phyloP scores from a whole-genome alignment of 306 rosid species.

The Carpinus viminea region DNA sequence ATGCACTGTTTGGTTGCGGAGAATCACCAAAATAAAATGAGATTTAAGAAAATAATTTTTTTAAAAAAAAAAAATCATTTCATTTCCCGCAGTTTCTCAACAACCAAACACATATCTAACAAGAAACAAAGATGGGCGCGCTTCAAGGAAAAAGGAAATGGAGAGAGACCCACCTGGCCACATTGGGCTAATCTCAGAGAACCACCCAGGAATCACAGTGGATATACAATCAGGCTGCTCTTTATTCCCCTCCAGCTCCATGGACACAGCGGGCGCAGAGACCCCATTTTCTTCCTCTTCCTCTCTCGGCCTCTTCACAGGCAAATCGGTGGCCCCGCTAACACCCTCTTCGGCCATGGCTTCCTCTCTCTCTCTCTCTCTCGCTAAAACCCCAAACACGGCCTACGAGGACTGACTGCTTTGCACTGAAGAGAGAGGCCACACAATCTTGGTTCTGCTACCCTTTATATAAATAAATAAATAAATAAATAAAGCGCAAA shows the following conservation, averaged over 20 bases:
- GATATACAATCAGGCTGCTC: slow-evolving; percentile 44
- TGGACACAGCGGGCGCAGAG: slow-evolving; percentile 35
- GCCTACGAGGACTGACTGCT: slow-evolving; percentile 1
- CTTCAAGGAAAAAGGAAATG: background rate
- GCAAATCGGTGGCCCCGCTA: slow-evolving; percentile 42
- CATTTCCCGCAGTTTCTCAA: slow-evolving; percentile 8
- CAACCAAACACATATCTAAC: slow-evolving; percentile 6
- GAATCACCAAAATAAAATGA: background rate
- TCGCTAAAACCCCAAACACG: slow-evolving; percentile 3
- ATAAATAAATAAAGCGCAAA: background rate
- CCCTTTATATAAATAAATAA: slow-evolving; percentile 31
- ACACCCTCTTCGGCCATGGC: slow-evolving; percentile 57
- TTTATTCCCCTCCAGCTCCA: slow-evolving; percentile 42
- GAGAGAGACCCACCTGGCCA: slow-evolving; percentile 83
- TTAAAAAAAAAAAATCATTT: background rate
- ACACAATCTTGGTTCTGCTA: slow-evolving; percentile 9
- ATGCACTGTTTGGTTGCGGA: background rate
- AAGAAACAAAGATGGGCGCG: background rate
- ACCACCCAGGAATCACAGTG: slow-evolving; percentile 91
- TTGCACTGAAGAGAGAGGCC: slow-evolving; percentile 17
- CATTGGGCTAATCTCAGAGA: slow-evolving; percentile 98
- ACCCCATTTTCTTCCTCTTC: slow-evolving; percentile 55
- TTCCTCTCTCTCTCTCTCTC: background rate
- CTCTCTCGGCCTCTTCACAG: slow-evolving; percentile 62
- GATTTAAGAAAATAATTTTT: background rate